phyloP scores from a whole-genome alignment of 2,329 filamentous ascomycete genomes.

The Apiospora kogelbergensis region DNA sequence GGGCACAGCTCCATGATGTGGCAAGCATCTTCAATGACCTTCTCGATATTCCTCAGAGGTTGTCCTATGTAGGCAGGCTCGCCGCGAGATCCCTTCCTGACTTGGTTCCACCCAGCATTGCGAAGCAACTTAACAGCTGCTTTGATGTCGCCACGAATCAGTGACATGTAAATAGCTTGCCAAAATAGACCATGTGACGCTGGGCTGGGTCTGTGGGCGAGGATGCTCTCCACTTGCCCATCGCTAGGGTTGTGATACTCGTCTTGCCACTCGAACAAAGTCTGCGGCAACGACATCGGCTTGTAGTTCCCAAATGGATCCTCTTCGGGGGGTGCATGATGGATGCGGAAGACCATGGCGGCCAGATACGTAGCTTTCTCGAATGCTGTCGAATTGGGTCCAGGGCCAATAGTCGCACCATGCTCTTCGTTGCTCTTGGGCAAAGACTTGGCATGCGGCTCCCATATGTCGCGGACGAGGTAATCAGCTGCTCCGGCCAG shows the following conservation, averaged over 20 bases:
- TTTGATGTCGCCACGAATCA: constrained; percentile 73
- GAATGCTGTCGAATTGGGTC: constrained; percentile 60
- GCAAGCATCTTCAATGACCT: constrained; percentile 67
- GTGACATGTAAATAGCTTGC: constrained; percentile 74
- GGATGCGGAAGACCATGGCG: constrained; percentile 73
- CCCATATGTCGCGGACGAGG: constrained; percentile 55
- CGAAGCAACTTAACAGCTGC: constrained; percentile 68
- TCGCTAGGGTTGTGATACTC: constrained; percentile 71
- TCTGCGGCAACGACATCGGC: constrained; percentile 64
- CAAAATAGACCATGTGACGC: constrained; percentile 79
- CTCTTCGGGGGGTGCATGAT: constrained; percentile 59
- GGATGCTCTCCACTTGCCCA: constrained; percentile 64
- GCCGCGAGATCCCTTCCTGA: constrained; percentile 65
- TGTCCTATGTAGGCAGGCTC: constrained; percentile 70
- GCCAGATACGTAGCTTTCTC: constrained; percentile 79
- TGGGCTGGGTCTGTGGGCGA: constrained; percentile 66
- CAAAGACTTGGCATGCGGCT: constrained; percentile 49
- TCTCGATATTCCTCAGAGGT: constrained; percentile 76
- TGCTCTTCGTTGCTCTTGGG: constrained; percentile 53
- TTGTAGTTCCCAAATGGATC: constrained; percentile 37
- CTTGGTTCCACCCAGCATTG: constrained; percentile 76
- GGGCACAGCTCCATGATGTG: constrained; percentile 74
- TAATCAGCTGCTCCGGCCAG: constrained; percentile 53
- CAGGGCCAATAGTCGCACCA: constrained; percentile 64
- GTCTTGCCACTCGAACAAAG: constrained; percentile 82